Percentiles rank a stretch among this genome's conserved stretches.
These are phyloP conservation scores for Talaromyces borbonicus DNA, from an alignment of 495 filamentous ascomycete genomes.

Conservation along the genomic window DNA sequence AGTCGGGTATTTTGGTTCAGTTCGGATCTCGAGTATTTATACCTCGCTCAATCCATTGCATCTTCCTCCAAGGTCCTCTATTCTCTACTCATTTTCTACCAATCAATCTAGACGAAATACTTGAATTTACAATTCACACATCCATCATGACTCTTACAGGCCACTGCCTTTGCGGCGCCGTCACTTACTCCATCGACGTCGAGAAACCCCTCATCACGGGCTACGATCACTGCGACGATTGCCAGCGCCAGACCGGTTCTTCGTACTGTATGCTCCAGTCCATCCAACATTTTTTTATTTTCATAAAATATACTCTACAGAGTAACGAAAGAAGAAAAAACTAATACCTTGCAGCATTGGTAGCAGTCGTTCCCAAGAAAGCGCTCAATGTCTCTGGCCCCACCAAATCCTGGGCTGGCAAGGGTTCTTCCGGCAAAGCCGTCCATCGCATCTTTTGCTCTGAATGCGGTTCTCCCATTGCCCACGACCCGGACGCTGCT, in stretches of 20 bases:
- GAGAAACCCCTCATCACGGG: conserved; percentile 45
- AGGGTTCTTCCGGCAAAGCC: conserved; percentile 43
- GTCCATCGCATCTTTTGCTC: conserved; percentile 61
- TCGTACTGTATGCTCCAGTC: conserved; percentile 47
- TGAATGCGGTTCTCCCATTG: conserved; percentile 60
- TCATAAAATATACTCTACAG: too few species aligned
- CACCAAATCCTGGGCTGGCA: conserved; percentile 49
- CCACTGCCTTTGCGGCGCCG: conserved; percentile 61
- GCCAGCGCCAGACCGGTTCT: conserved; percentile 58
- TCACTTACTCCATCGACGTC: conserved; percentile 51
- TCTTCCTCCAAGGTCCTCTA: background rate
- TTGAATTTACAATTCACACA: conserved; percentile 20
- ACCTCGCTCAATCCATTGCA: background rate
- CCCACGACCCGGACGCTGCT: conserved; percentile 57
- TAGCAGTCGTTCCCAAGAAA: conserved; percentile 55
- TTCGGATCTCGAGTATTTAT: background rate
- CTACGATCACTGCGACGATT: conserved; percentile 66
- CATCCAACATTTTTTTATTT: conserved; percentile 4
- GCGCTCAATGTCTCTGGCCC: conserved; percentile 51
- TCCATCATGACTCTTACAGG: conserved; percentile 57
- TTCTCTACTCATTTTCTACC: background rate
- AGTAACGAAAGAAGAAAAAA: too few species aligned
- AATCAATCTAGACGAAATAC: background rate
- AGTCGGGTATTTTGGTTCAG: background rate
- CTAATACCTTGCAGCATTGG: conserved; percentile 47